Base-by-base conservation (phyloP, 1,284 basidiomycete genomes). In the Cryptococcus sp. region DNA sequence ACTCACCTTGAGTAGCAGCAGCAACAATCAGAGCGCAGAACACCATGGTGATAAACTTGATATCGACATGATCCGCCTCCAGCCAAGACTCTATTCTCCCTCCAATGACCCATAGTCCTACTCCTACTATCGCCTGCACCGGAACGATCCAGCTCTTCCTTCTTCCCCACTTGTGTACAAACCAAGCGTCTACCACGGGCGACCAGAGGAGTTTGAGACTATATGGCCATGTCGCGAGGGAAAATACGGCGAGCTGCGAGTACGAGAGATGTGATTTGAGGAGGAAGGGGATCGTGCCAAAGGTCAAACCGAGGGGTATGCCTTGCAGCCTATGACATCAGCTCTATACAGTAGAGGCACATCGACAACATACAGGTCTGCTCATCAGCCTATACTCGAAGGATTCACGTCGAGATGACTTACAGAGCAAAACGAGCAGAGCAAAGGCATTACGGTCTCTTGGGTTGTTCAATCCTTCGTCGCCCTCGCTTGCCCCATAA, bases 121-220 rank as follows among this genome's bases (percentile, higher is more conserved):
- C 76, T 23, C 92, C 95, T 39, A 97, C 87, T 56, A 93, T 81
- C 25, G 85, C 71, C 73, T 99, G 95, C 77, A 98, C 94, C 38
- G 95, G 95, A 53, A 98, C 86, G 65, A 99, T 97, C 95, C 95
- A 99, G 52, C 87, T 92, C 74, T 97, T 98, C 56, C 95, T 80
- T 47, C 95, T 82, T 18, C 95, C 95, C 65, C 71, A 70, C 39
- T 62, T 66, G 12, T 82, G 76, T 58, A 87, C 79, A 70, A 87
- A 99, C 56, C 86, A 77, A 3, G 92, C 88, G 69, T 99, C 95
- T 51, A 99, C 91, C 57, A 99, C 87, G 37, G 95, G 95, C 22
- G 91, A 94, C 94, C 95, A 98, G 55, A 98, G 74, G 48, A 99
- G 76, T 75, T 99, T 99, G 65, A 98, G 82, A 31, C 89, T 94